Evolutionary conservation across 2,329 filamentous ascomycete species (phyloP), one percentile per base, ranked within the genome.

Genomic region (Peltaster fructicola): DNA sequence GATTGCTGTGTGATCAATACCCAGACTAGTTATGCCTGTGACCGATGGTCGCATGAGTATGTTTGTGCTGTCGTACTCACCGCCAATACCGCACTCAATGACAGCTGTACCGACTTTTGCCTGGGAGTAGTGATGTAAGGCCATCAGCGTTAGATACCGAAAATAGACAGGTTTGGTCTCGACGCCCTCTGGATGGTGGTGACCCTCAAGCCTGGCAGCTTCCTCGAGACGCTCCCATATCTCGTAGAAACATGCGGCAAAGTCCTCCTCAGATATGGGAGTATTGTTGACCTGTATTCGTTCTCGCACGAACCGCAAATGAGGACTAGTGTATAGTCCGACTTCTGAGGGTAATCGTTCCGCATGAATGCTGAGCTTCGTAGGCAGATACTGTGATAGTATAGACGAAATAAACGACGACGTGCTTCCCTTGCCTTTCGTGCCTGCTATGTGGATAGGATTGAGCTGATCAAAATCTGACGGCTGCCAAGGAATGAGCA

Each of bases 41-140:
- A 72, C 73, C 5, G 67, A 72, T 1, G 82, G 75, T 8, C 66
- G 61, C 7, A 63, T 57, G 5, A 98, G 52, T 12, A 95, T 66
- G 43, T 95, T 95, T 7, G 88, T 98, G 14, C 77, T 76, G 44
- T 95, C 85, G 42, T 82, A 82, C 52, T 92, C 80, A 23, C 84
- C 88, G 9, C 88, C 88, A 34, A 95, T 90, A 1, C 88, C 88
- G 41, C 81, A 91, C 53, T 98, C 88, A 16, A 95, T 64, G 7
- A 95, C 70, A 0, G 81, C 84, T 10, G 70, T 70, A 34, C 73
- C 62, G 0, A 93, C 72, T 1, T 74, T 73, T 46, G 88, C 75
- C 23, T 61, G 51, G 14, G 90, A 44, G 39, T 91, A 98, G 2
- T 73, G 65, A 42, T 91, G 82, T 40, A 91, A 68, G 2, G 84